Percentiles rank a stretch among this genome's conserved stretches.
phyloP scores from a whole-genome alignment of 2,329 filamentous ascomycete genomes.

The Drechslera avenae region DNA sequence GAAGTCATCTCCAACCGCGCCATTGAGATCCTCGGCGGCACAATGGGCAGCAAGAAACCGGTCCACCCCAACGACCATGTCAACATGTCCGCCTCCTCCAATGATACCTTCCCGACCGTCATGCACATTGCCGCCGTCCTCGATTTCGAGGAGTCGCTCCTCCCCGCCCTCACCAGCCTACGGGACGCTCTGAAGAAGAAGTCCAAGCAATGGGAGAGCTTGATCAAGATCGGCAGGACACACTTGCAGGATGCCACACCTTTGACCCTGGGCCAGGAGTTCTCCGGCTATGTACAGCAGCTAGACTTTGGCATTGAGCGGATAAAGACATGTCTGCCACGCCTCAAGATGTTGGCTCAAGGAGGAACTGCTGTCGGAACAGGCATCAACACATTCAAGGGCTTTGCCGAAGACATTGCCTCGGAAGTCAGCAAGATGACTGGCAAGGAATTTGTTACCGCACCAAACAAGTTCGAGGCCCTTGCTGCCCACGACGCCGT shows the following conservation, averaged over 20 bases:
- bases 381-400: conserved; percentile 95
- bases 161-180: conserved; percentile 82
- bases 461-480: conserved; percentile 98
- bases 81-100: conserved; percentile 98
- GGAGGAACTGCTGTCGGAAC: conserved; percentile 97
- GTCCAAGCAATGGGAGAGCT: conserved; percentile 85
- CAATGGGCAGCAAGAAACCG: conserved; percentile 95
- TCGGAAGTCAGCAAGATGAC: conserved; percentile 91
- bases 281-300: conserved; percentile 96
- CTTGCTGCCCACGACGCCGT: conserved; percentile 95
- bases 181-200: conserved; percentile 85
- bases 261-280: conserved; percentile 93
- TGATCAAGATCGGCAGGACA: conserved; percentile 99
- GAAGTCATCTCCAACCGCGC: conserved; percentile 99
- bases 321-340: conserved; percentile 79
- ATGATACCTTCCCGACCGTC: conserved; percentile 98
- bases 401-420: conserved; percentile 92
- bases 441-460: conserved; percentile 90
- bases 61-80: conserved; percentile 99
- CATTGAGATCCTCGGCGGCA: conserved; percentile 94
- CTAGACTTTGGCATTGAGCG: conserved; percentile 89
- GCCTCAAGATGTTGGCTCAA: conserved; percentile 86
- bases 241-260: conserved; percentile 98
- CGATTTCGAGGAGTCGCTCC: conserved; percentile 83
- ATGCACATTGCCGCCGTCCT: conserved; percentile 99